Percentiles rank a stretch among this genome's conserved stretches.
Conservation (phyloP, 2,329 filamentous ascomycete genomes). For the Pseudogymnoascus sp. region DNA sequence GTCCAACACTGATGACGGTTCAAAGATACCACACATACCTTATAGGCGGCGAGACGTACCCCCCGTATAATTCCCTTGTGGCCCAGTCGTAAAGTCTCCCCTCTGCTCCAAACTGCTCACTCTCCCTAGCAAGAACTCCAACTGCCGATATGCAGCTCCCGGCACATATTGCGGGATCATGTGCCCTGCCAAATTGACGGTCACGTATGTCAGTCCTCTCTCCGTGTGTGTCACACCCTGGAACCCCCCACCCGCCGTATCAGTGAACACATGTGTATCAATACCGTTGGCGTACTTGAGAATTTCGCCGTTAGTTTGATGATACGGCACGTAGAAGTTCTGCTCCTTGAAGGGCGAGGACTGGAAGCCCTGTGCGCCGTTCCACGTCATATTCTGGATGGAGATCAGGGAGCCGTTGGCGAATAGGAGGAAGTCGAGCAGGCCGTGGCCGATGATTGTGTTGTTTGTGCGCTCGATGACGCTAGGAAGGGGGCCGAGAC, state of each 20-base stretch:
- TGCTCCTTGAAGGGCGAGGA: slow-evolving; percentile 14
- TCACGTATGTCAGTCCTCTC: slow-evolving; percentile 51
- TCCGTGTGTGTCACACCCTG: slow-evolving; percentile 50
- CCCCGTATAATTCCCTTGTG: slow-evolving; percentile 20
- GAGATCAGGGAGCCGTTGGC: slow-evolving; percentile 54
- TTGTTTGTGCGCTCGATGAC: slow-evolving; percentile 54
- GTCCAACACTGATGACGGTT: not conserved
- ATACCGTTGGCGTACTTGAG: slow-evolving; percentile 15
- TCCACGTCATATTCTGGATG: slow-evolving; percentile 67
- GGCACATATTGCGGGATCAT: slow-evolving; percentile 49
- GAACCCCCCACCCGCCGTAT: slow-evolving; percentile 22
- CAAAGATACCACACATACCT: not conserved
- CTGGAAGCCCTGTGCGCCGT: slow-evolving; percentile 55
- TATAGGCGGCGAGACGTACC: not conserved
- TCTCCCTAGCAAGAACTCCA: slow-evolving; percentile 54
- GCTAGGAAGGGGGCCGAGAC: slow-evolving; percentile 43
- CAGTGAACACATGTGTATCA: slow-evolving; percentile 12
- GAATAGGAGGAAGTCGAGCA: slow-evolving; percentile 53
- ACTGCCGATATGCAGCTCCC: slow-evolving; percentile 46
- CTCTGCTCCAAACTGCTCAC: slow-evolving; percentile 37
- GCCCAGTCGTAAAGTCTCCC: slow-evolving; percentile 24
- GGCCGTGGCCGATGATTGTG: slow-evolving; percentile 52
- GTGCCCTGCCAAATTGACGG: slow-evolving; percentile 46
- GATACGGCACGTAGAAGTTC: slow-evolving; percentile 24
- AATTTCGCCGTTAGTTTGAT: slow-evolving; percentile 47